These are phyloP conservation scores for Carnegiea gigantea DNA, from an alignment of 179 eudicot species.

Conservation along the genomic window DNA sequence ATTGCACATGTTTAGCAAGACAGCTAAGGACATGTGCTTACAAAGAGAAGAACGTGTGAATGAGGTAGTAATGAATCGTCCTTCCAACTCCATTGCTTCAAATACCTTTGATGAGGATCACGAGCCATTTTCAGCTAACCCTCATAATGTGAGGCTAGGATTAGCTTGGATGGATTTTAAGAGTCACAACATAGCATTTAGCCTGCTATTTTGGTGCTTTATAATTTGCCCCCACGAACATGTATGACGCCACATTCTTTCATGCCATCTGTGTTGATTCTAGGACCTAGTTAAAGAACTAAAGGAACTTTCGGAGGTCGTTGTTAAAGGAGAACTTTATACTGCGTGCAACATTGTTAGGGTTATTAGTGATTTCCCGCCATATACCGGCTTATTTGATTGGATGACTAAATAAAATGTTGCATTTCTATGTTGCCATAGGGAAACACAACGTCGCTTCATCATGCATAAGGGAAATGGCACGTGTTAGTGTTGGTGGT, in stretches of 20 bases:
- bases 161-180: constrained; percentile 22
- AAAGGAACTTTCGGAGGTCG: neutral
- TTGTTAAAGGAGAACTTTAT: neutral
- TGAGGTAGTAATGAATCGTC: constrained; percentile 18
- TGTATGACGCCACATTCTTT: too few relatives aligned
- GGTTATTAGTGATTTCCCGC: constrained; percentile 15
- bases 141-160: constrained; percentile 24
- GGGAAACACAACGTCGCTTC: too few relatives aligned
- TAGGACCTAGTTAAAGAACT: too few relatives aligned
- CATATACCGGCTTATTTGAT: constrained; percentile 3
- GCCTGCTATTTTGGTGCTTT: constrained; percentile 17
- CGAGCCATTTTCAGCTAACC: neutral
- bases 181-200: constrained; percentile 18
- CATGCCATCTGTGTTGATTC: too few relatives aligned
- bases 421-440: neutral
- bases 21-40: constrained; percentile 21
- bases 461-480: too few relatives aligned
- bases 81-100: constrained; percentile 5
- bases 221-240: too few relatives aligned
- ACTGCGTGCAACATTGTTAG: constrained; percentile 9
- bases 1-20: constrained; percentile 19
- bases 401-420: constrained; percentile 1
- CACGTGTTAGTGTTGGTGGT: neutral
- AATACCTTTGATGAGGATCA: constrained; percentile 16
- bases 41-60: constrained; percentile 10